Percentiles rank a stretch among this genome's conserved stretches.
Evolutionary conservation across 2,329 filamentous ascomycete species (phyloP).

Genomic region (Sporothrix protearum): DNA sequence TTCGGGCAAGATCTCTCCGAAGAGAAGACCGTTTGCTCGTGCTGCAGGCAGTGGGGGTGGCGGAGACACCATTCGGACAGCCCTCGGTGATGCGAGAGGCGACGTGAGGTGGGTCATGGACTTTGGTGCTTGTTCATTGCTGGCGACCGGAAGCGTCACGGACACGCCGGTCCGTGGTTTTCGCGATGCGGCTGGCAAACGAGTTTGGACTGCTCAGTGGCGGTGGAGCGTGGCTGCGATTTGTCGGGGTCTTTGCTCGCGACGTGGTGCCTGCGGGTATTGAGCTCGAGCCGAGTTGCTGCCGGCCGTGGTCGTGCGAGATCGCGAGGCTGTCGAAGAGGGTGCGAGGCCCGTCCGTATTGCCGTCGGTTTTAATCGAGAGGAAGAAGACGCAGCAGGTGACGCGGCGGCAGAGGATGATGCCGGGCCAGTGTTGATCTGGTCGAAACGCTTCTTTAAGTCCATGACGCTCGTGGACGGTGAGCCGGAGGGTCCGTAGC

Average conservation of each 20-base stretch:
- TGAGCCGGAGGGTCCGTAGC: constrained; percentile 18
- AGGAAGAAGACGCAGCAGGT: constrained; percentile 29
- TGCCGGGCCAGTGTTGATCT: constrained; percentile 41
- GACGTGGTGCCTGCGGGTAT: constrained; percentile 26
- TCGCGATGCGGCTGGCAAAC: constrained; percentile 51
- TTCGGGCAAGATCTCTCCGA: constrained; percentile 69
- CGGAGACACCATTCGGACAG: constrained; percentile 28
- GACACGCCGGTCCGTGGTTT: constrained; percentile 42
- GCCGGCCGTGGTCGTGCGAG: background rate
- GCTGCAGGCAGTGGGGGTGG: constrained; percentile 32
- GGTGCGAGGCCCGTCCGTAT: background rate
- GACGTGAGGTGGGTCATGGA: constrained; percentile 44
- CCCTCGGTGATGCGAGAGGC: constrained; percentile 33
- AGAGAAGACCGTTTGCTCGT: constrained; percentile 56
- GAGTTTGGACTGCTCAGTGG: constrained; percentile 26
- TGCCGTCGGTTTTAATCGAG: constrained; percentile 2
- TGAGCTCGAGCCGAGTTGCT: constrained; percentile 36
- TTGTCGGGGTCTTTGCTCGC: constrained; percentile 14
- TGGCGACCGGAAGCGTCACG: constrained; percentile 35
- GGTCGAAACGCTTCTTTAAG: constrained; percentile 74
- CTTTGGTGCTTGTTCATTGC: constrained; percentile 41
- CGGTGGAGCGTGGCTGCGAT: background rate
- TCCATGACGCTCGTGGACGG: constrained; percentile 68
- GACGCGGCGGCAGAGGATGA: constrained; percentile 15
- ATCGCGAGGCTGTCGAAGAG: background rate